These are phyloP conservation scores for Populus euphratica DNA, from an alignment of 345 rosid species.

Conservation along the genomic window DNA sequence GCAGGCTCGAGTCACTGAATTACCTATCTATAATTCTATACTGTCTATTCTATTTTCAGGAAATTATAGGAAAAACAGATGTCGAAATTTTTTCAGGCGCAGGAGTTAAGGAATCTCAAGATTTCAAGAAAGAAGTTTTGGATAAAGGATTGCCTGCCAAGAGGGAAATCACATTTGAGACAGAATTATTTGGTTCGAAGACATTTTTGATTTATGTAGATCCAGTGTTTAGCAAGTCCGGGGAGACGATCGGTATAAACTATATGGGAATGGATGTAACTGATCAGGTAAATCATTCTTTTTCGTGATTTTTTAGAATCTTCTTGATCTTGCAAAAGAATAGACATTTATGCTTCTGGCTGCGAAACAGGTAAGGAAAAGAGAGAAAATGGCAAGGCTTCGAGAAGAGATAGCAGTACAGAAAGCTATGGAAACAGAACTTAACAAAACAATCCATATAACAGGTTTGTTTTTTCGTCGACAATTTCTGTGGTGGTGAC, in stretches of 20 bases:
- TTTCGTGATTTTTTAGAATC: background rate
- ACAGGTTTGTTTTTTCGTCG: conserved; percentile 51
- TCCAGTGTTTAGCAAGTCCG: conserved; percentile 83
- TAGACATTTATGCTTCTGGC: conserved; percentile 17
- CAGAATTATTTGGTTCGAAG: conserved; percentile 76
- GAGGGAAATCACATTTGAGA: conserved; percentile 86
- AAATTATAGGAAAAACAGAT: conserved; percentile 86
- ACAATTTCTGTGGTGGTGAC: background rate
- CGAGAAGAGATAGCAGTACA: conserved; percentile 95
- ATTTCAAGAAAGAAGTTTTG: conserved; percentile 86
- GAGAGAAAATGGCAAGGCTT: conserved; percentile 83
- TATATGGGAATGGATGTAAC: conserved; percentile 98
- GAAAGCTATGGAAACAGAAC: conserved; percentile 91
- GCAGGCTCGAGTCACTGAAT: background rate
- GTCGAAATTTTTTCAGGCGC: conserved; percentile 81
- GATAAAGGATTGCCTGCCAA: conserved; percentile 86
- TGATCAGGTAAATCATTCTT: conserved; percentile 62
- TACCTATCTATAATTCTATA: background rate
- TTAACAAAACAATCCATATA: conserved; percentile 89
- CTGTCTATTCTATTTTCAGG: conserved; percentile 37
- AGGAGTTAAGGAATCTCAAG: conserved; percentile 93
- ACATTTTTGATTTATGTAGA: conserved; percentile 86
- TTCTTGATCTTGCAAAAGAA: background rate
- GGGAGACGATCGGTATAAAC: conserved; percentile 84
- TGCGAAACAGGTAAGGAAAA: conserved; percentile 56